A percentile compares a stretch with the other conserved stretches of the same genome.
Conservation (phyloP, 2,329 filamentous ascomycete genomes). For the Botrytis elliptica region DNA sequence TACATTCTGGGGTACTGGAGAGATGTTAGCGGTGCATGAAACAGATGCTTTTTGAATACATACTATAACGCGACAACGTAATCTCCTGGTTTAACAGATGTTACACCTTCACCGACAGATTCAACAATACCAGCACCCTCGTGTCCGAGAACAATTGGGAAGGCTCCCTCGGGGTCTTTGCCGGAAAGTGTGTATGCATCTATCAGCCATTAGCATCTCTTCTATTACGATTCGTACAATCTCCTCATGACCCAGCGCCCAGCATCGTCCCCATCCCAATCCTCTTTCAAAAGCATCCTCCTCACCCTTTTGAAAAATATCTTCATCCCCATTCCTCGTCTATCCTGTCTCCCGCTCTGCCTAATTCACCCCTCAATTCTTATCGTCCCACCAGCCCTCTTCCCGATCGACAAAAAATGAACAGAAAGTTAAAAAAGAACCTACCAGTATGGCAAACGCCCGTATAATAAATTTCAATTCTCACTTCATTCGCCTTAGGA, state of each 20-base stretch:
- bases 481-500: constrained; percentile 89
- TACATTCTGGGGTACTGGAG: constrained; percentile 86
- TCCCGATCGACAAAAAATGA: background rate
- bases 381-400: background rate
- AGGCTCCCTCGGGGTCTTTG: constrained; percentile 94
- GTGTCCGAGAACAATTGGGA: constrained; percentile 85
- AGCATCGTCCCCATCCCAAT: background rate
- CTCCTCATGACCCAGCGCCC: background rate
- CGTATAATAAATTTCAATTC: constrained; percentile 95
- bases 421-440: constrained; percentile 27
- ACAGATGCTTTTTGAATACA: constrained; percentile 35
- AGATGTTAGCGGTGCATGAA: constrained; percentile 14
- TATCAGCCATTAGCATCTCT: constrained; percentile 38
- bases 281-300: background rate
- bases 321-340: background rate
- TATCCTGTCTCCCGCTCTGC: background rate
- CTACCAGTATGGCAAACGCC: constrained; percentile 97
- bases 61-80: constrained; percentile 88
- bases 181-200: constrained; percentile 94
- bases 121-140: constrained; percentile 91
- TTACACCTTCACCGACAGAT: constrained; percentile 92
- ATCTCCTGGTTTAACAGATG: constrained; percentile 89
- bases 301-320: background rate
- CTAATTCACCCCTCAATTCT: background rate
- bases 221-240: background rate